Evolutionary conservation across 352 stramenopile genomes (phyloP).

Genomic region (Phytophthora ohioensis): DNA sequence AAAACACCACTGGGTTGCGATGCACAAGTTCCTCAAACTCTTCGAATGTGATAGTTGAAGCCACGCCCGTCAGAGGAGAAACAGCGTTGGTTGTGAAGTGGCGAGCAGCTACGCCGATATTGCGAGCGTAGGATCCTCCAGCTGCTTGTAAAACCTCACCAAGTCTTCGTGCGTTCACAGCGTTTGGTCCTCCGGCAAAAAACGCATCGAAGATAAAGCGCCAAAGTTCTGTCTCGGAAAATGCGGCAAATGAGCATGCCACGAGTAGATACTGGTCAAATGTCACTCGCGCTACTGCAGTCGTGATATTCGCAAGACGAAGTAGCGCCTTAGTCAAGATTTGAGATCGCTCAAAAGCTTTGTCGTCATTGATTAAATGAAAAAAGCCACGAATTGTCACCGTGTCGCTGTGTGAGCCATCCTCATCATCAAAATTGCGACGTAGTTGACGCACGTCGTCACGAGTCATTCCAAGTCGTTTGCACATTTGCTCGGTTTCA

Average conservation of each 20-base stretch:
- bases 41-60: constrained; percentile 46
- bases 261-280: constrained; percentile 67
- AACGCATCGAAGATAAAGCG: constrained; percentile 72
- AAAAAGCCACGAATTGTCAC: constrained; percentile 61
- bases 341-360: constrained; percentile 47
- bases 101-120: constrained; percentile 55
- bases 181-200: constrained; percentile 39
- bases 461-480: constrained; percentile 41
- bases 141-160: constrained; percentile 53
- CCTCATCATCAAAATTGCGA: constrained; percentile 52
- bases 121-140: constrained; percentile 50
- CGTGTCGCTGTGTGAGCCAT: constrained; percentile 39
- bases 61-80: constrained; percentile 28
- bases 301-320: constrained; percentile 38
- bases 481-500: constrained; percentile 44
- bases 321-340: constrained; percentile 56
- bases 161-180: constrained; percentile 46
- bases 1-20: constrained; percentile 62
- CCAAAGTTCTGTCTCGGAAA: constrained; percentile 56
- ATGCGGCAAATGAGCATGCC: constrained; percentile 59
- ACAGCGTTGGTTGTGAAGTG: constrained; percentile 41
- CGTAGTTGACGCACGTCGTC: constrained; percentile 45
- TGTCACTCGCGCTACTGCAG: constrained; percentile 39
- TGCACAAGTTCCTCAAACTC: constrained; percentile 63
- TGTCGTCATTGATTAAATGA: constrained; percentile 57